phyloP scores from a whole-genome alignment of 2,329 filamentous ascomycete genomes.

The Fusarium protoensiforme region DNA sequence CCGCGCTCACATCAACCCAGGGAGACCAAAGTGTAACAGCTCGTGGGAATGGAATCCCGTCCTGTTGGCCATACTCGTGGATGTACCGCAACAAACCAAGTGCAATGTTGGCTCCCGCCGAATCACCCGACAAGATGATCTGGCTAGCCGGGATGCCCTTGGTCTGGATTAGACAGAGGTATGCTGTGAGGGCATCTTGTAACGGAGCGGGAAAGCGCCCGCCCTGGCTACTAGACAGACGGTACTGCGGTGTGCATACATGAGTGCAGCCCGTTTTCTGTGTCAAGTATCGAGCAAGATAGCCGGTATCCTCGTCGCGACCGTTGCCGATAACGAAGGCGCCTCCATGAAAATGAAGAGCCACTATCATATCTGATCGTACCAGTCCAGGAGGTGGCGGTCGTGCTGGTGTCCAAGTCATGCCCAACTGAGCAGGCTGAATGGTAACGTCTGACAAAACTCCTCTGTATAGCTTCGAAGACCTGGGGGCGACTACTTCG shows the following conservation, averaged over 20 bases:
- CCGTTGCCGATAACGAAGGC: slow-evolving; percentile 35
- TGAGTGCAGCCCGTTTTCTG: slow-evolving; percentile 33
- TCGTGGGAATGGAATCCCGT: slow-evolving; percentile 23
- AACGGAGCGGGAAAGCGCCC: slow-evolving; percentile 32
- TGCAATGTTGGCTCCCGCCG: slow-evolving; percentile 32
- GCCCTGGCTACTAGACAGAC: slow-evolving; percentile 27
- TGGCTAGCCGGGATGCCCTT: slow-evolving; percentile 27
- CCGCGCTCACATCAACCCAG: slow-evolving; percentile 31
- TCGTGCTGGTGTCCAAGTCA: slow-evolving; percentile 35
- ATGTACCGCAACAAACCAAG: slow-evolving; percentile 33
- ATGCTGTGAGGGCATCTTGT: slow-evolving; percentile 33
- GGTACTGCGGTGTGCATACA: slow-evolving; percentile 37
- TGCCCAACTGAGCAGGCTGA: slow-evolving; percentile 18
- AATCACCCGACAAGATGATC: slow-evolving; percentile 31
- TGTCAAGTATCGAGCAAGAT: slow-evolving; percentile 19
- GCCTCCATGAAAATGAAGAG: slow-evolving; percentile 34
- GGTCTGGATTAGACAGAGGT: slow-evolving; percentile 16
- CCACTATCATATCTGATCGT: slow-evolving; percentile 12
- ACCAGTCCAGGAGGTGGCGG: slow-evolving; percentile 25
- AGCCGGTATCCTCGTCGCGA: slow-evolving; percentile 34
- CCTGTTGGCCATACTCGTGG: slow-evolving; percentile 19
- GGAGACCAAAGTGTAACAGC: slow-evolving; percentile 36
- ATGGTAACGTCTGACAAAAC: slow-evolving; percentile 10
- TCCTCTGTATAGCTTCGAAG: slow-evolving; percentile 26
- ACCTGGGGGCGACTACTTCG: slow-evolving; percentile 24